These are phyloP conservation scores for Sporobolomyces pararoseus DNA, from an alignment of 768 basidiomycete genomes.

Conservation along the genomic window DNA sequence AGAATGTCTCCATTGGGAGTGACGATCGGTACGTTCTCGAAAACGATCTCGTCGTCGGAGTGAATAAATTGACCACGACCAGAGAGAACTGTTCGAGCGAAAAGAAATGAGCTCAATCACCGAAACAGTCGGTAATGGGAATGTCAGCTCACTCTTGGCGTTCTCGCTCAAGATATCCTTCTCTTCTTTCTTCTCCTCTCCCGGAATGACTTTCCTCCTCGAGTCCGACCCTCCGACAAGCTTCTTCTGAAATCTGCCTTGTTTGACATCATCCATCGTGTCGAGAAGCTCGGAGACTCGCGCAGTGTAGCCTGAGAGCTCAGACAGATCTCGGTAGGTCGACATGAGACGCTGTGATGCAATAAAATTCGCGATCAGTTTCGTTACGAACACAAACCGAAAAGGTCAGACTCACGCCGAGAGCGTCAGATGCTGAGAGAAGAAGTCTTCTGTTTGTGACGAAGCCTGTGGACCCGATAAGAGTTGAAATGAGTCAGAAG, in stretches of 20 bases:
- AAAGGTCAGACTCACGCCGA: constrained; percentile 54
- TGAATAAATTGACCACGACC: constrained; percentile 74
- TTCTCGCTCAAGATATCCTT: constrained; percentile 59
- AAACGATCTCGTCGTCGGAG: constrained; percentile 70
- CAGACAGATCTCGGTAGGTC: constrained; percentile 65
- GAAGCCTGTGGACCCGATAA: constrained; percentile 60
- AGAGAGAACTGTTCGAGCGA: constrained; percentile 59
- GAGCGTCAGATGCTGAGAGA: constrained; percentile 62
- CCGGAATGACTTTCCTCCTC: neutral
- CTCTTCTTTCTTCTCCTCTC: constrained; percentile 51
- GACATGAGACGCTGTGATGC: constrained; percentile 26
- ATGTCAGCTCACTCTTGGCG: constrained; percentile 60
- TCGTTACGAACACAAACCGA: neutral
- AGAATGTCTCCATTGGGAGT: constrained; percentile 94
- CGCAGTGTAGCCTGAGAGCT: constrained; percentile 91
- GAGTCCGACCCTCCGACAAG: constrained; percentile 58
- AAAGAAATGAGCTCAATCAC: neutral
- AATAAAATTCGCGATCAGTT: neutral
- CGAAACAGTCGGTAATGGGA: too few species aligned
- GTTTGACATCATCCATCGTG: constrained; percentile 79
- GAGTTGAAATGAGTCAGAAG: neutral
- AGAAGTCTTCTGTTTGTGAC: constrained; percentile 69
- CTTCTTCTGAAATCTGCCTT: constrained; percentile 82
- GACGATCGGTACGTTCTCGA: constrained; percentile 89
- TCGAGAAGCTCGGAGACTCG: constrained; percentile 83